Evolutionary conservation across 2,329 filamentous ascomycete species (phyloP).

Genomic region (Cucurbitaria berberidis): DNA sequence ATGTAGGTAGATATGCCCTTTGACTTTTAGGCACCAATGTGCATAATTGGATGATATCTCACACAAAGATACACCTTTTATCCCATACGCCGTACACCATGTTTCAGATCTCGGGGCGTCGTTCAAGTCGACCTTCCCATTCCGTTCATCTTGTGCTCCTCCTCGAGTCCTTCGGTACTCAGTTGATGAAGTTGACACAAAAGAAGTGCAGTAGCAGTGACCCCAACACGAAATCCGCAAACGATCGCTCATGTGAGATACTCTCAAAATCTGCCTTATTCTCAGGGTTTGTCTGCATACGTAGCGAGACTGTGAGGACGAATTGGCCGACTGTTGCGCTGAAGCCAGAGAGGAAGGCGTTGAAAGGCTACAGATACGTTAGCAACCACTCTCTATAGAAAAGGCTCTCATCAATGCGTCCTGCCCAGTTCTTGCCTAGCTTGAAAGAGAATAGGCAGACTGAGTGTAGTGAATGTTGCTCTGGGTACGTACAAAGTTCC

Average conservation of each 20-base stretch:
- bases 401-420: too few species aligned
- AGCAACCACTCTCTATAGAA: neutral
- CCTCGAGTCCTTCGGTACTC: slow-evolving; percentile 34
- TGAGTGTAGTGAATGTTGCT: neutral
- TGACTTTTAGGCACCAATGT: neutral
- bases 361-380: slow-evolving; percentile 79
- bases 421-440: neutral
- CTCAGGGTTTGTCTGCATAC: slow-evolving; percentile 88
- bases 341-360: slow-evolving; percentile 96
- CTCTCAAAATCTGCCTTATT: slow-evolving; percentile 79
- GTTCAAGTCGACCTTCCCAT: neutral
- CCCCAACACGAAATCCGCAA: slow-evolving; percentile 94
- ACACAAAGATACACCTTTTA: neutral
- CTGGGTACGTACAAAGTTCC: slow-evolving; percentile 81
- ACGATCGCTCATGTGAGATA: slow-evolving; percentile 85
- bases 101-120: neutral
- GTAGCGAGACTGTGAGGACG: slow-evolving; percentile 86
- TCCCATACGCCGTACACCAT: neutral
- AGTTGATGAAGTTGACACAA: slow-evolving; percentile 99
- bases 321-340: slow-evolving; percentile 95
- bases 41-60: neutral
- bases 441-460: neutral
- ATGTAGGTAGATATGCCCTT: neutral
- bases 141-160: neutral
- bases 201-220: slow-evolving; percentile 98